Conservation (phyloP, 2,329 filamentous ascomycete genomes). For the Ciborinia camelliae region DNA sequence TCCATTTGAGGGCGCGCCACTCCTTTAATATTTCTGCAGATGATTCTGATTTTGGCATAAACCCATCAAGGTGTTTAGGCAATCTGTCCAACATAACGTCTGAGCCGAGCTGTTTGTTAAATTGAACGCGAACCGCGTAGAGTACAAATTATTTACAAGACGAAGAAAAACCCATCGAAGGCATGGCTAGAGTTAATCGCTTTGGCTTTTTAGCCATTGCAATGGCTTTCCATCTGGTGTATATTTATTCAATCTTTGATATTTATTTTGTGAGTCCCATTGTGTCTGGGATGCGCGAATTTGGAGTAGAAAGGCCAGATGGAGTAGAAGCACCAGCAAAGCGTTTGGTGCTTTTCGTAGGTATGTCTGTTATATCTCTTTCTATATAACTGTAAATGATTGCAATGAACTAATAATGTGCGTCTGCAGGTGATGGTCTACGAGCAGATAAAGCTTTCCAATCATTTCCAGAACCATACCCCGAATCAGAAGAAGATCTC, state of each 20-base stretch:
- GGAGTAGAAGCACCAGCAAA: constrained; percentile 73
- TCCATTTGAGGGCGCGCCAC: constrained; percentile 14
- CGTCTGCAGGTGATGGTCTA: constrained; percentile 70
- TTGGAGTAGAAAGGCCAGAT: constrained; percentile 61
- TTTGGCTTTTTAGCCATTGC: constrained; percentile 84
- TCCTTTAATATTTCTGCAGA: constrained; percentile 11
- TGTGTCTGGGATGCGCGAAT: constrained; percentile 89
- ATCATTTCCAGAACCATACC: constrained; percentile 82
- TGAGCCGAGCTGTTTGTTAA: constrained; percentile 5
- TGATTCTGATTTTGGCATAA: constrained; percentile 18
- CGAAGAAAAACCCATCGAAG: neutral
- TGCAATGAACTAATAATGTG: constrained; percentile 19
- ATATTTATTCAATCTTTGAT: constrained; percentile 94
- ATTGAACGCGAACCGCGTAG: constrained; percentile 16
- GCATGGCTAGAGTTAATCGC: constrained; percentile 59
- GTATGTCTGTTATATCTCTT: constrained; percentile 45
- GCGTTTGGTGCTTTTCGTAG: constrained; percentile 88
- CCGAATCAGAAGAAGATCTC: constrained; percentile 61
- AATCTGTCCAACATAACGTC: constrained; percentile 10
- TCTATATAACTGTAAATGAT: neutral
- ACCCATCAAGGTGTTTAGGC: constrained; percentile 7
- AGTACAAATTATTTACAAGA: neutral
- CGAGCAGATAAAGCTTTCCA: constrained; percentile 98
- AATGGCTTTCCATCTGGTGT: constrained; percentile 87
- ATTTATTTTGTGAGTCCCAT: constrained; percentile 99